Conservation (phyloP, 352 stramenopile genomes). For the Phytophthora citrophthora region DNA sequence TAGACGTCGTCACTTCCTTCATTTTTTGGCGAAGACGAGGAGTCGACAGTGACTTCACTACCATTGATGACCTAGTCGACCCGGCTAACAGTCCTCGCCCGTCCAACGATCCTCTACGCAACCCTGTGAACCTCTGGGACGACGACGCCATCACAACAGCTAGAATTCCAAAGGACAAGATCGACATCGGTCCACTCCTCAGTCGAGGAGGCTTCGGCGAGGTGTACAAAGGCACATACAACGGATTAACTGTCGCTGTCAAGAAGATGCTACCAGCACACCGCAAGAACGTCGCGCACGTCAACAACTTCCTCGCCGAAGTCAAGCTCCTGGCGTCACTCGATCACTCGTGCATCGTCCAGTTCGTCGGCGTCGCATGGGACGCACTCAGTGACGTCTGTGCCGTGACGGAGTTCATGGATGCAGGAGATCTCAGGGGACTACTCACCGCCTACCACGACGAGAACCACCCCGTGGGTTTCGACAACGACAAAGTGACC, state of each 20-base stretch:
- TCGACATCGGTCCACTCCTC: constrained; percentile 47
- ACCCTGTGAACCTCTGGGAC: too few relatives aligned
- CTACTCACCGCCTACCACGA: constrained; percentile 46
- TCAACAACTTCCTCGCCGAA: constrained; percentile 56
- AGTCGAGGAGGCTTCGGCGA: constrained; percentile 52
- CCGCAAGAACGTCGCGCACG: constrained; percentile 36
- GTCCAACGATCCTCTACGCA: too few relatives aligned
- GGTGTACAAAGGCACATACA: constrained; percentile 57
- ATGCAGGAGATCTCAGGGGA: constrained; percentile 54
- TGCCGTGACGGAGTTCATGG: constrained; percentile 65
- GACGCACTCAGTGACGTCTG: constrained; percentile 48
- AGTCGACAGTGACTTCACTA: too few relatives aligned
- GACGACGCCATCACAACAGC: too few relatives aligned
- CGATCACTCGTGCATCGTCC: constrained; percentile 54
- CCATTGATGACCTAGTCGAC: too few relatives aligned
- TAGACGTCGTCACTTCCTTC: too few relatives aligned
- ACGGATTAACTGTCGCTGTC: constrained; percentile 49
- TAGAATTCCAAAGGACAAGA: constrained; percentile 24
- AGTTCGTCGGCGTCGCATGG: constrained; percentile 64
- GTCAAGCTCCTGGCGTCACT: constrained; percentile 57
- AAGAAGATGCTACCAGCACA: constrained; percentile 52
- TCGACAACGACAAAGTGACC: constrained; percentile 45
- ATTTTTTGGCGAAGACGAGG: too few relatives aligned
- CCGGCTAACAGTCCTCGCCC: too few relatives aligned
- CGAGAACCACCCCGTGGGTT: constrained; percentile 35